Conservation (phyloP, 2,329 filamentous ascomycete species). For the Ceratocystis cubensis region DNA sequence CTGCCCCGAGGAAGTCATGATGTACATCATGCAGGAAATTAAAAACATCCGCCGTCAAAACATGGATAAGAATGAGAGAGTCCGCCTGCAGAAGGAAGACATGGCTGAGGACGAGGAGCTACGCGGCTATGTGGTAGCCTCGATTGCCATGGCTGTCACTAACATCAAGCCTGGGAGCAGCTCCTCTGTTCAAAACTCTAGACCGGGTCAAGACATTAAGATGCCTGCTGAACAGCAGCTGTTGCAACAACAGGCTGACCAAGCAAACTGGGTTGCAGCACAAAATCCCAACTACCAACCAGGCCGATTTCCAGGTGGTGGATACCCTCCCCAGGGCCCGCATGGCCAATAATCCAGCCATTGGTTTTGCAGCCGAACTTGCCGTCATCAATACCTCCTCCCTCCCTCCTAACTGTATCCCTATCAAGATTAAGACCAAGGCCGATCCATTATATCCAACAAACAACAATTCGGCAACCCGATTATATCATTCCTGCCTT, state of each 20-base stretch:
- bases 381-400: not conserved
- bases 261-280: slow-evolving; percentile 16
- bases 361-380: not conserved
- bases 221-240: slow-evolving; percentile 47
- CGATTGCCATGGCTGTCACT: slow-evolving; percentile 60
- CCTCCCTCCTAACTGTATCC: not conserved
- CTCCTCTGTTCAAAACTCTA: slow-evolving; percentile 21
- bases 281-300: slow-evolving; percentile 14
- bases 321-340: not conserved
- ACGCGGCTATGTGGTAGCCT: slow-evolving; percentile 58
- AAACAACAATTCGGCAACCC: not conserved
- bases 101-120: slow-evolving; percentile 63
- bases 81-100: slow-evolving; percentile 70
- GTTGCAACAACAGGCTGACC: slow-evolving; percentile 12
- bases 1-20: slow-evolving; percentile 77
- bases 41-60: slow-evolving; percentile 70
- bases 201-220: slow-evolving; percentile 43
- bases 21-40: slow-evolving; percentile 88
- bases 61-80: slow-evolving; percentile 74
- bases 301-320: slow-evolving; percentile 9
- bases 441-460: not conserved
- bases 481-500: not conserved
- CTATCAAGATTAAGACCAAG: not conserved
- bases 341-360: not conserved
- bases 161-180: slow-evolving; percentile 44